These are phyloP conservation scores for Trichocladium antarcticum DNA, from an alignment of 495 filamentous ascomycete species.

Conservation along the genomic window DNA sequence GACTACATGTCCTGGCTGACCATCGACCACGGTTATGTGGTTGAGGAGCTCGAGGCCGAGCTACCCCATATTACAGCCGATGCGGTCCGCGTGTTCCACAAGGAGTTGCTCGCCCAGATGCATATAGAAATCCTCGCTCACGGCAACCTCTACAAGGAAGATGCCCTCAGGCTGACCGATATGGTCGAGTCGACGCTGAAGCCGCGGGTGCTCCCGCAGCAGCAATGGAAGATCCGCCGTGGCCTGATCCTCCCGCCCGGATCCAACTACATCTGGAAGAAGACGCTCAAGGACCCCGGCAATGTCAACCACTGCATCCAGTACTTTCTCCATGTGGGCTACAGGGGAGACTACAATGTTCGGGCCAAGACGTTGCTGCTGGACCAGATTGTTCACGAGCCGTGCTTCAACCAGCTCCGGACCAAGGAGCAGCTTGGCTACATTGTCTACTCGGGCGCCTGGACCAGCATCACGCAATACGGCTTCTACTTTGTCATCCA, in stretches of 20 bases:
- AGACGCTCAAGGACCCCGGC: conserved; percentile 69
- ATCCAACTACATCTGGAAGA: conserved; percentile 70
- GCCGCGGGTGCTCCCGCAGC: conserved; percentile 59
- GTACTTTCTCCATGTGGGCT: conserved; percentile 72
- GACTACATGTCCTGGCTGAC: conserved; percentile 73
- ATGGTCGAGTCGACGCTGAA: conserved; percentile 70
- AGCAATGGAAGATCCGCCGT: conserved; percentile 70
- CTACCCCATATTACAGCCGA: conserved; percentile 60
- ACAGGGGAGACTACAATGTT: conserved; percentile 52
- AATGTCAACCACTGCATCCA: conserved; percentile 98
- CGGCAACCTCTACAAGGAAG: conserved; percentile 92
- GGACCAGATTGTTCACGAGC: conserved; percentile 87
- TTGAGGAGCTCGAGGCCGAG: conserved; percentile 71
- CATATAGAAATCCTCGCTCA: conserved; percentile 83
- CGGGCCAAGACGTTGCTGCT: conserved; percentile 71
- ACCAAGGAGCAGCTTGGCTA: conserved; percentile 98
- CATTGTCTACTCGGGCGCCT: conserved; percentile 75
- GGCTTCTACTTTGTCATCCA: conserved; percentile 89
- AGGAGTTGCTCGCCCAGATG: conserved; percentile 67
- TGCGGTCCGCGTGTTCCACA: conserved; percentile 67
- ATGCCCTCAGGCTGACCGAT: conserved; percentile 76
- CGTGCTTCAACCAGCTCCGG: conserved; percentile 82
- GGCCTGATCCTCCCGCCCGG: conserved; percentile 69
- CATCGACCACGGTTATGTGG: conserved; percentile 63
- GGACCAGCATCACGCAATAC: conserved; percentile 58